Conservation (phyloP, 257 asterid species). For the Jacaranda copaia region DNA sequence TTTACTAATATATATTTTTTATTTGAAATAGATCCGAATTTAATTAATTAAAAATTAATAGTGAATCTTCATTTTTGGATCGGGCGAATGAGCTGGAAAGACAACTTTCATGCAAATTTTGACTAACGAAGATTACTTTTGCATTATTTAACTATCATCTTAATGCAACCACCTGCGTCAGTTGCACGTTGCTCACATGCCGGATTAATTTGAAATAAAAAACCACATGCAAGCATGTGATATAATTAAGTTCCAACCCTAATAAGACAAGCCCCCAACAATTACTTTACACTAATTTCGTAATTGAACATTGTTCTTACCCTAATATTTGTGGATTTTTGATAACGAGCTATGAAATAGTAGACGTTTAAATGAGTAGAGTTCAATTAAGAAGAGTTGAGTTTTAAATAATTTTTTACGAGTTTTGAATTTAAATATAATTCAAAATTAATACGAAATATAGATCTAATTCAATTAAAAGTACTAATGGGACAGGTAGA, state of each 20-base stretch:
- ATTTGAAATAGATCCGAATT: conserved; percentile 5
- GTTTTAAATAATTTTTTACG: too few relatives aligned
- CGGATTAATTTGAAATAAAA: conserved; percentile 30
- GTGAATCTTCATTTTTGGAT: conserved; percentile 50
- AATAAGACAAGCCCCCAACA: conserved; percentile 22
- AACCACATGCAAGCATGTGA: conserved; percentile 68
- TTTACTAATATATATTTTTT: background rate
- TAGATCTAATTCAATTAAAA: too few relatives aligned
- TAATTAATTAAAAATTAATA: background rate
- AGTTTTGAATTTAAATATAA: too few relatives aligned
- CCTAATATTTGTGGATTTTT: too few relatives aligned
- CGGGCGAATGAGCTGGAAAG: conserved; percentile 32
- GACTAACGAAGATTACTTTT: conserved; percentile 22
- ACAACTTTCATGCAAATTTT: conserved; percentile 27
- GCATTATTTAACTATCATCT: conserved; percentile 30
- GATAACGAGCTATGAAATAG: too few relatives aligned
- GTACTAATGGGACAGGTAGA: too few relatives aligned
- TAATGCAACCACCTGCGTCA: conserved; percentile 45
- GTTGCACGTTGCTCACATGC: conserved; percentile 67
- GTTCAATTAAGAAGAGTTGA: too few relatives aligned
- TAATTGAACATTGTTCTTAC: background rate
- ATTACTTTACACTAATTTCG: background rate
- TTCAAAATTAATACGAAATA: too few relatives aligned
- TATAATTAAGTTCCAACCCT: conserved; percentile 37
- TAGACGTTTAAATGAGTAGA: too few relatives aligned